Percentiles rank a stretch among this genome's conserved stretches.
Conservation (phyloP, 148 eudicot species). For the Linanthus parryae region DNA sequence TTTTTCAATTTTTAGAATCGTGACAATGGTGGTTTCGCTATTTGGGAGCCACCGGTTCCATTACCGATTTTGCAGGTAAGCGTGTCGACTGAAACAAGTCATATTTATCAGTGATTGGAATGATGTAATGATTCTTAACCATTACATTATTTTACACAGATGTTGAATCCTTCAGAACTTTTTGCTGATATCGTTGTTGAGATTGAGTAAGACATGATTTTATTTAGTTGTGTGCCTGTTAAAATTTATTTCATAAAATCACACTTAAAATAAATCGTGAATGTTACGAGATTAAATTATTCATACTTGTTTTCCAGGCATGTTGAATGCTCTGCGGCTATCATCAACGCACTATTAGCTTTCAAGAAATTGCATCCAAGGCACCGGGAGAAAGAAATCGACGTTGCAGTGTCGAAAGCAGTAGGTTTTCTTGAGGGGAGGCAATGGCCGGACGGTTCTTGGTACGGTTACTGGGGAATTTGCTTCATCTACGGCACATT, state of each 20-base stretch:
- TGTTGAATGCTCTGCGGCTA: constrained; percentile 33
- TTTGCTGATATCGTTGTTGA: constrained; percentile 24
- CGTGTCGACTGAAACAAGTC: too few species aligned
- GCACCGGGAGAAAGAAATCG: constrained; percentile 36
- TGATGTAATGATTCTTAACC: too few species aligned
- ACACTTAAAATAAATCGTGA: background rate
- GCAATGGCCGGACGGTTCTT: constrained; percentile 43
- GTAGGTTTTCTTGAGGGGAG: constrained; percentile 23
- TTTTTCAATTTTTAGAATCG: constrained; percentile 13
- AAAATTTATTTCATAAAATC: background rate
- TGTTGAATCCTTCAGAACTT: constrained; percentile 30
- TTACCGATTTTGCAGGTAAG: constrained; percentile 19
- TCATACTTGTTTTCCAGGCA: too few species aligned
- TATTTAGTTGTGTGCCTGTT: constrained; percentile 1
- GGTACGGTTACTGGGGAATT: constrained; percentile 55
- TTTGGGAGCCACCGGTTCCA: constrained; percentile 36
- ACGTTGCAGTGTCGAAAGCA: constrained; percentile 27
- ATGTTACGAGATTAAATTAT: too few species aligned
- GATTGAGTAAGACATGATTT: constrained; percentile 26
- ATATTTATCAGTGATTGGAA: too few species aligned
- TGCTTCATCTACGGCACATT: constrained; percentile 45
- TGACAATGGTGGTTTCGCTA: constrained; percentile 30
- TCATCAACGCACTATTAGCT: constrained; percentile 26
- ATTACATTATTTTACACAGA: constrained; percentile 6
- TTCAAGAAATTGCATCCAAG: constrained; percentile 29